Evolutionary conservation across 140 eudicot genomes (phyloP), one percentile per base, ranked within the genome.

Genomic region (Anethum foeniculum): DNA sequence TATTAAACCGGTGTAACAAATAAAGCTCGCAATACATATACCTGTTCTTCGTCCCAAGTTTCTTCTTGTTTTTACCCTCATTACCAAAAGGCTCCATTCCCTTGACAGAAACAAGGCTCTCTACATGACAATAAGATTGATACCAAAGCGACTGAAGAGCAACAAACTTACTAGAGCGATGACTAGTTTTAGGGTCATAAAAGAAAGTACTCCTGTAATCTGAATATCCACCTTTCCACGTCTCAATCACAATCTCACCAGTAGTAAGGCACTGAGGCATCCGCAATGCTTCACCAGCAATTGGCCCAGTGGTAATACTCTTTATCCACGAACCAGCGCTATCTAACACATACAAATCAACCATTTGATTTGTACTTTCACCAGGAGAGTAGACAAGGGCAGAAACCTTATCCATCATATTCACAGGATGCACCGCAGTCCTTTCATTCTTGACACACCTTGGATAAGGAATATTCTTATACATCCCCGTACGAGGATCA

Each of bases 401-500:
- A 65, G 36, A 25, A 27, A 65, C 73, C 36, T 12, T n/a, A 28
- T 28, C 73, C 73, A 65, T 65, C 73, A 65, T 12, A 65, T 28
- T 65, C 73, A 65, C 39, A 28, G 73, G 36, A 65, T 27, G 36
- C 36, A 65, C 73, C 30, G 6, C 7, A 65, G 73, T 65, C 30
- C 27, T 19, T n/a, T 28, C 73, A 28, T 65, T 65, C 36, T 65
- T 65, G 41, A 65, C 39, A 65, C 1, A 25, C 7, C 36, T 12
- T 1, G 73, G 73, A 28, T 1, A 2, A 13, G 3, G 16, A 11
- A 27, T 27, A 12, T 27, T 30, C 73, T 14, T 65, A 65, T 65
- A 65, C 73, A 65, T n/a, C 73, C 73, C 73, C 18, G 73, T 65
- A 65, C 39, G 36, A 27, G 73, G 73, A 65, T 65, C 73, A 65